Base-by-base conservation (phyloP, 176 grass and related monocot genomes). In the Oryza nivara region DNA sequence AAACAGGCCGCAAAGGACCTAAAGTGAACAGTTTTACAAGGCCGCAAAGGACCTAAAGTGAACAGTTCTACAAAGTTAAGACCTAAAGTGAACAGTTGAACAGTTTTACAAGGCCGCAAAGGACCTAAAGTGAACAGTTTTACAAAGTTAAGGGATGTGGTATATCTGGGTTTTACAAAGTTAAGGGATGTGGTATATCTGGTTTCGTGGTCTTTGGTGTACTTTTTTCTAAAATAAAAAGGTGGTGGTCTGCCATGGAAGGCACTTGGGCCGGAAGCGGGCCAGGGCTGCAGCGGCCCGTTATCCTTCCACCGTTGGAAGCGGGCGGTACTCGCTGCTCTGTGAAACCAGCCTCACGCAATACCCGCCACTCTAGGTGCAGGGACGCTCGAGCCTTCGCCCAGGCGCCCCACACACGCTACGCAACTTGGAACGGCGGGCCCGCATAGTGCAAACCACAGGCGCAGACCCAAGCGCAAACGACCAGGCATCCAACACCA, bases 271-370 rank as follows among this genome's bases (percentile, higher is more conserved):
- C 69, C 56, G 14, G 12, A 54, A 54, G 14, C 0, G 76, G 43
- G 43, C 20, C 19, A 1, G 20, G 1, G 30, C 17, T 19, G 70
- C 83, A 80, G 36, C 25, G 2, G 22, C 65, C 70, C 43, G 75
- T 86, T 32, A 65, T 92, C 75, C 79, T 86, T 4, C 75, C 86
- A 92, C 90, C 79, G 80, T 68, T 69, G 36, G 41, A 51, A 88
- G 77, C 38, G 78, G 77, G 73, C 30, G 66, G 89, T 85, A 25
- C 3, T 84, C 85, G 89, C 67, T 88, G 89, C 82, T 88, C 85
- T 91, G 89, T 92, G 20, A 85, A 67, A 4, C 86, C 73, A 88
- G 82, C 81, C 89, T 85, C 32, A 68, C 82, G 80, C 70, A 23
- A 0, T 87, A 7, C 51, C 84, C 75, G 7, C 75, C 68, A 1